Percentiles rank a stretch among this genome's conserved stretches.
Evolutionary conservation across 2,329 filamentous ascomycete genomes (phyloP).

Genomic region (Exophiala aquamarina): DNA sequence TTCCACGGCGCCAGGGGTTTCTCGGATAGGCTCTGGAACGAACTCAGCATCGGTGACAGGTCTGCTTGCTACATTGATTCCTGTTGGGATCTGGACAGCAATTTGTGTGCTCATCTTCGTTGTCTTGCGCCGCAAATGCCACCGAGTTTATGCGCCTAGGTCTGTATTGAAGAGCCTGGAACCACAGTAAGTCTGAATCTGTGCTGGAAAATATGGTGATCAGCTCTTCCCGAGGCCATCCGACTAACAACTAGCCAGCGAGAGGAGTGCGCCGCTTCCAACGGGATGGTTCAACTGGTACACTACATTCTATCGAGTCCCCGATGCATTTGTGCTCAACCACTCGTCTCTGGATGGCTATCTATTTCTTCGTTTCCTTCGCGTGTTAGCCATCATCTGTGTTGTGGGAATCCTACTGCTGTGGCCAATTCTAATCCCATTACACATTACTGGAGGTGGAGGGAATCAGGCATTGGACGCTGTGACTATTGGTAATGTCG

Average conservation of each 20-base stretch:
- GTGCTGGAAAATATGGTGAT: too few relatives aligned
- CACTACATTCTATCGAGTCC: slow-evolving; percentile 33
- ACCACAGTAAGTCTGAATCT: slow-evolving; percentile 50
- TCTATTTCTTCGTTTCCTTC: slow-evolving; percentile 84
- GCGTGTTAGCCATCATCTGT: slow-evolving; percentile 73
- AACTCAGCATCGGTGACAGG: slow-evolving; percentile 44
- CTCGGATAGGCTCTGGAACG: slow-evolving; percentile 35
- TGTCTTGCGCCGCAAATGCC: slow-evolving; percentile 47
- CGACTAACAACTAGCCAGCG: slow-evolving; percentile 26
- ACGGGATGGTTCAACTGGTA: slow-evolving; percentile 38
- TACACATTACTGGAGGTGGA: slow-evolving; percentile 82
- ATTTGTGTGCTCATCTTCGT: slow-evolving; percentile 56
- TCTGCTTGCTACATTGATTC: slow-evolving; percentile 54
- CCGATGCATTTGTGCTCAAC: slow-evolving; percentile 69
- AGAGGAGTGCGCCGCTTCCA: slow-evolving; percentile 32
- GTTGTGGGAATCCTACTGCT: slow-evolving; percentile 78
- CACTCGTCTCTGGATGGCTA: slow-evolving; percentile 89
- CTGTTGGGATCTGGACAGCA: slow-evolving; percentile 50
- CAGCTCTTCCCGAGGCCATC: not conserved
- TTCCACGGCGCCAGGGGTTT: slow-evolving; percentile 40
- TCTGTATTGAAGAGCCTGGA: slow-evolving; percentile 51
- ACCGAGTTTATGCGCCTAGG: slow-evolving; percentile 58
- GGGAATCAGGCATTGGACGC: slow-evolving; percentile 68
- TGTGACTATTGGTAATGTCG: slow-evolving; percentile 76
- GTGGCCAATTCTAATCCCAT: slow-evolving; percentile 83